Percentiles rank a stretch among this genome's conserved stretches.
phyloP scores from a whole-genome alignment of 2,329 filamentous ascomycete genomes.

The Zymoseptoria tritici region DNA sequence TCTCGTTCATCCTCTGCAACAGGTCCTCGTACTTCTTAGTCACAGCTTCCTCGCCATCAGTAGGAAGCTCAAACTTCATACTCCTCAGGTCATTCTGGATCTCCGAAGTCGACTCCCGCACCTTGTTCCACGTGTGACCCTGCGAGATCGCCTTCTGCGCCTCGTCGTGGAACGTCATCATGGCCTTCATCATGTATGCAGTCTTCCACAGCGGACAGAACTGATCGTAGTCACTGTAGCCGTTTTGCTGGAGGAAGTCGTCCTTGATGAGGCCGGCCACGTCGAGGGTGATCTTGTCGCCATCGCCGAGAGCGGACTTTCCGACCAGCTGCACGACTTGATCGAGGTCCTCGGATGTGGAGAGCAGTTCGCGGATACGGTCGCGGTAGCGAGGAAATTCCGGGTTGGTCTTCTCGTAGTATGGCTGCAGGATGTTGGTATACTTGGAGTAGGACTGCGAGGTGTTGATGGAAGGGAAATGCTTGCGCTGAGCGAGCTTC shows the following conservation, averaged over 20 bases:
- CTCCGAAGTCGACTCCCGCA: slow-evolving; percentile 81
- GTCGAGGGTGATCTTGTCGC: slow-evolving; percentile 97
- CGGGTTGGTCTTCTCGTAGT: slow-evolving; percentile 86
- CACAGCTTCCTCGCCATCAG: slow-evolving; percentile 72
- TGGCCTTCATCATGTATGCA: slow-evolving; percentile 99
- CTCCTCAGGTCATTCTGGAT: slow-evolving; percentile 77
- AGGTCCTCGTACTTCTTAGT: slow-evolving; percentile 92
- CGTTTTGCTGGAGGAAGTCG: slow-evolving; percentile 98
- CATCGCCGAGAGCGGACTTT: slow-evolving; percentile 90
- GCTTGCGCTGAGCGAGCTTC: slow-evolving; percentile 97
- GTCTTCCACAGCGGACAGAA: slow-evolving; percentile 99
- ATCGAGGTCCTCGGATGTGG: slow-evolving; percentile 93
- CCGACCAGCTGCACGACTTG: slow-evolving; percentile 98
- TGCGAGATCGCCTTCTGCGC: slow-evolving; percentile 89
- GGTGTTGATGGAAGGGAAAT: slow-evolving; percentile 98
- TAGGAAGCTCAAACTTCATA: slow-evolving; percentile 95
- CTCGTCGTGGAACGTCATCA: slow-evolving; percentile 97
- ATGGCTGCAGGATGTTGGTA: slow-evolving; percentile 78
- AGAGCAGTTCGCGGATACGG: slow-evolving; percentile 86
- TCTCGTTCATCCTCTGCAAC: slow-evolving; percentile 87
- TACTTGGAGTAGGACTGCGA: slow-evolving; percentile 95
- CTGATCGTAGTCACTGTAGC: slow-evolving; percentile 97
- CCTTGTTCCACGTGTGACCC: slow-evolving; percentile 86
- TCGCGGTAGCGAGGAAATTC: slow-evolving; percentile 91
- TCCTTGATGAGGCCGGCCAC: slow-evolving; percentile 90